Conservation (phyloP, 1,139 yeast genomes). For the Yamadazyma mexicana region DNA sequence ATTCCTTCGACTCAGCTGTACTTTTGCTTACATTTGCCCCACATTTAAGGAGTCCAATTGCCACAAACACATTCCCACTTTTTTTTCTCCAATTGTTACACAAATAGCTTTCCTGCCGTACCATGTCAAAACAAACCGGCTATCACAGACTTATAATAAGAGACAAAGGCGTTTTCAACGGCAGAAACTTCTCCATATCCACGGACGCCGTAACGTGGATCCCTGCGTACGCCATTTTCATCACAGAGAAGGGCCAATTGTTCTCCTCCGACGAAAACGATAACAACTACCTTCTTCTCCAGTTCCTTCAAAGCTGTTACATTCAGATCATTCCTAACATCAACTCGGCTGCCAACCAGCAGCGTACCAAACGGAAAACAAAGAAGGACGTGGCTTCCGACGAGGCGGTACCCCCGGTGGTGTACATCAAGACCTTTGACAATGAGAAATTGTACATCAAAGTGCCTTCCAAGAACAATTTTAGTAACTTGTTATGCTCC, state of each 20-base stretch:
- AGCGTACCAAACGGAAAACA: slow-evolving; percentile 7
- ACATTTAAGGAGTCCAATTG: too few species aligned
- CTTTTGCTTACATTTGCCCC: too few species aligned
- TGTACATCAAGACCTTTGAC: slow-evolving; percentile 48
- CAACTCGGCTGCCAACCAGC: slow-evolving; percentile 7
- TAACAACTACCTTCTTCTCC: slow-evolving; percentile 34
- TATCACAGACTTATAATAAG: slow-evolving; percentile 31
- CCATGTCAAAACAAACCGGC: slow-evolving; percentile 8
- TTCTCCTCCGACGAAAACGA: slow-evolving; percentile 36
- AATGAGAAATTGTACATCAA: slow-evolving; percentile 49
- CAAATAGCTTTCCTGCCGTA: neutral
- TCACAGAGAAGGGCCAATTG: slow-evolving; percentile 39
- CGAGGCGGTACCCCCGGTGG: slow-evolving; percentile 34
- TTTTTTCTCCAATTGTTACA: neutral
- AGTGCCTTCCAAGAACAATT: slow-evolving; percentile 42
- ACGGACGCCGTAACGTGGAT: slow-evolving; percentile 43
- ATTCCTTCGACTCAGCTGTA: too few species aligned
- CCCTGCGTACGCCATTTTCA: slow-evolving; percentile 30
- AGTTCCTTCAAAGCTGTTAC: slow-evolving; percentile 42
- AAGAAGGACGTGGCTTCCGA: slow-evolving; percentile 3
- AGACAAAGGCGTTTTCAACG: slow-evolving; percentile 39
- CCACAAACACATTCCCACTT: too few species aligned
- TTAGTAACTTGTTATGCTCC: slow-evolving; percentile 50
- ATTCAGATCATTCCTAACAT: slow-evolving; percentile 38
- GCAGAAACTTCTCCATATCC: slow-evolving; percentile 36